Evolutionary conservation across 2,329 filamentous ascomycete genomes (phyloP).

Genomic region (Byssochlamys sp.): DNA sequence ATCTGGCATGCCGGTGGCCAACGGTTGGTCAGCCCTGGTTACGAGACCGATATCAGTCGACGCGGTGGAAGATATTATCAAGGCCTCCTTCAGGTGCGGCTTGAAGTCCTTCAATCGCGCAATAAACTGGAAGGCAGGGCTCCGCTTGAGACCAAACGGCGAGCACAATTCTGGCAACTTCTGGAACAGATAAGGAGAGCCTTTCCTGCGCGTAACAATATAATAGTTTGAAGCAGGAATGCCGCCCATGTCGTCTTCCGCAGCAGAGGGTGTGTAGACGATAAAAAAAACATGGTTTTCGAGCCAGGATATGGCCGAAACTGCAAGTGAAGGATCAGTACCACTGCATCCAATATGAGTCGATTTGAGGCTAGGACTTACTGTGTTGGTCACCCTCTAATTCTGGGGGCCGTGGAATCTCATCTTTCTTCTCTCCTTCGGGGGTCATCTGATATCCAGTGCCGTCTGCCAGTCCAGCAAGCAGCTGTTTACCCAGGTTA

Average conservation of each 20-base stretch:
- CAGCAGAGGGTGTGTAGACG: conserved; percentile 58
- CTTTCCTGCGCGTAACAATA: conserved; percentile 60
- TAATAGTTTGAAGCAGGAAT: conserved; percentile 63
- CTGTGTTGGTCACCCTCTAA: conserved; percentile 56
- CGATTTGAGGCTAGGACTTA: conserved; percentile 33
- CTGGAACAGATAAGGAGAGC: conserved; percentile 58
- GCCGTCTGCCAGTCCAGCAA: conserved; percentile 75
- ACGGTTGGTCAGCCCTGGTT: conserved; percentile 59
- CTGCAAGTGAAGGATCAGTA: conserved; percentile 28
- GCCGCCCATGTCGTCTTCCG: conserved; percentile 44
- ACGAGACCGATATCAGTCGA: conserved; percentile 71
- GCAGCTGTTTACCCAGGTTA: conserved; percentile 80
- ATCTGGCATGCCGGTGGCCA: conserved; percentile 52
- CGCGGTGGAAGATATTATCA: conserved; percentile 73
- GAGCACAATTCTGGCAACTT: conserved; percentile 66
- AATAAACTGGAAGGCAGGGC: conserved; percentile 66
- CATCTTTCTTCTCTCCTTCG: conserved; percentile 64
- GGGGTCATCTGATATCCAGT: conserved; percentile 74
- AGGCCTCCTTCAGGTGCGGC: conserved; percentile 67
- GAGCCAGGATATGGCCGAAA: conserved; percentile 77
- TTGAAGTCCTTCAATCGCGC: conserved; percentile 69
- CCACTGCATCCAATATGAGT: not conserved
- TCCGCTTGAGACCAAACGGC: conserved; percentile 56
- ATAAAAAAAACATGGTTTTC: conserved; percentile 77
- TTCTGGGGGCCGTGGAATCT: conserved; percentile 66